Base-by-base conservation (phyloP, 2,329 filamentous ascomycete genomes). In the Monosporascus ibericus region DNA sequence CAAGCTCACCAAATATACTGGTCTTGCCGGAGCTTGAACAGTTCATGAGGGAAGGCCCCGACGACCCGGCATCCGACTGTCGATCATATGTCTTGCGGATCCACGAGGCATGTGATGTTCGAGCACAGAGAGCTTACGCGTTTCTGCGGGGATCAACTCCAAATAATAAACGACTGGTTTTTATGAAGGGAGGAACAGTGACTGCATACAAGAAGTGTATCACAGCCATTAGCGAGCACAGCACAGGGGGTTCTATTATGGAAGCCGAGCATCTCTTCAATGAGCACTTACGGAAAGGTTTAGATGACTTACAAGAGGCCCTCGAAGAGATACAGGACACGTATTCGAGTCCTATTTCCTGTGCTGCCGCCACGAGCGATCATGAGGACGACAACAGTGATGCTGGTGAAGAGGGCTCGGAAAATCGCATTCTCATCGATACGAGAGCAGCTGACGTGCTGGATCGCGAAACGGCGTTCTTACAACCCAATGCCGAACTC, bases 391-490 rank as follows among this genome's bases (percentile, higher is more conserved):
- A 52, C 3, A 49, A 54, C 6, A 40, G 36, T 6, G 37, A 51
- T 3, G 50, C 51, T 24, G 47, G 51, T 8, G 11, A 54, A 6
- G 52, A 50, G 8, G 47, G 52, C 15, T 54, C 57, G n/a, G 67
- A 73, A 40, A 79, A 83, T 58, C 78, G 79, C 44, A 76, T 74
- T 52, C 75, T 72, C 22, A 72, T 69, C 58, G 80, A 80, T 37
- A 84, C 84, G 79, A 72, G 76, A 59, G 80, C 79, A 17, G 81
- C 81, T 7, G 81, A 84, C 51, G 76, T 75, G 2, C 70, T 85
- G 38, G 78, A 85, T 59, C 72, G 72, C 50, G 70, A 80, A 56
- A 84, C 80, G 0, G 79, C 75, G 47, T 76, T 68, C 22, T 65
- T 84, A n/a, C 79, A 84, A 55, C 71, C 72, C 0, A 70, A 62